Evolutionary conservation across 2,329 filamentous ascomycete genomes (phyloP).

Genomic region (Ophiostoma angusticollis): DNA sequence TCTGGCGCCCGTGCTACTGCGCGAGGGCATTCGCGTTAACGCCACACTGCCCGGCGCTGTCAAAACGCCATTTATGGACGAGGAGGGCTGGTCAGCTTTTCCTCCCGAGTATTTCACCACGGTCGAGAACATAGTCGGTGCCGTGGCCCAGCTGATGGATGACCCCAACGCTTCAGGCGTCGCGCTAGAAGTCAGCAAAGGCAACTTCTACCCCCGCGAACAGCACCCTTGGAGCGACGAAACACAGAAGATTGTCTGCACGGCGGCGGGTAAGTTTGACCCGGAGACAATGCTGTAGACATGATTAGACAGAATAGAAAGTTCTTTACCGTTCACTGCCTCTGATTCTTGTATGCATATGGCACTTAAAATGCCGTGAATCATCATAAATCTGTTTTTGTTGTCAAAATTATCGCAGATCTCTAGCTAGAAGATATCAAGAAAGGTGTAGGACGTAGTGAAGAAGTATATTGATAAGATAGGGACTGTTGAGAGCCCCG

Average conservation of each 20-base stretch:
- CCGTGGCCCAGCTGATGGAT: conserved; percentile 1
- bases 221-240: conserved; percentile 1
- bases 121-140: conserved; percentile 1
- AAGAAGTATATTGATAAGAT: no score
- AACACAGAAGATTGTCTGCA: background rate
- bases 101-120: conserved; percentile 1
- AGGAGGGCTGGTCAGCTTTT: conserved; percentile 3
- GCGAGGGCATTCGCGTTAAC: conserved; percentile 8
- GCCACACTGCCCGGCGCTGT: conserved; percentile 6
- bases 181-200: conserved; percentile 4
- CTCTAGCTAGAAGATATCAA: no score
- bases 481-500: no score
- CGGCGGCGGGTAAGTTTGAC: background rate
- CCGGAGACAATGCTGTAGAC: background rate
- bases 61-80: background rate
- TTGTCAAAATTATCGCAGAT: no score
- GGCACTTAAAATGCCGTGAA: no score
- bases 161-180: background rate
- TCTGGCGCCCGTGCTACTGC: background rate
- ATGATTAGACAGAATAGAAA: background rate
- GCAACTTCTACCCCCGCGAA: conserved; percentile 2
- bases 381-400: no score
- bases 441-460: no score
- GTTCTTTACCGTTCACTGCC: no score
- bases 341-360: no score